These are phyloP conservation scores for Botrytis pseudocinerea DNA, from an alignment of 2,329 filamentous ascomycete genomes.

Conservation along the genomic window DNA sequence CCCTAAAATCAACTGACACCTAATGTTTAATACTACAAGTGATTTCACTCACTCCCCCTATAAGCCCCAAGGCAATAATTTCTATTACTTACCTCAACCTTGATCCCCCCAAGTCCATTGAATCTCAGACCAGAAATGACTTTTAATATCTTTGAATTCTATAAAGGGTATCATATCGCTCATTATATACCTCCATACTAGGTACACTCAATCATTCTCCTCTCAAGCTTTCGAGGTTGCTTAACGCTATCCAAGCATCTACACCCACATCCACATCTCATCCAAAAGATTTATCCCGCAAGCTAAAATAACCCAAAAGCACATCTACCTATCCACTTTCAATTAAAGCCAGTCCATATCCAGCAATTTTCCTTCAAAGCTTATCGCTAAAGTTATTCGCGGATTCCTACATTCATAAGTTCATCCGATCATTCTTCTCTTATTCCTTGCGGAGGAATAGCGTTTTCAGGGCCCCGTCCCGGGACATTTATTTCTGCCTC, in stretches of 20 bases:
- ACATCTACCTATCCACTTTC: background rate
- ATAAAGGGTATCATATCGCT: background rate
- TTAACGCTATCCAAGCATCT: background rate
- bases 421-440: background rate
- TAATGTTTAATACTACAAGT: background rate
- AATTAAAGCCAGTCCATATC: background rate
- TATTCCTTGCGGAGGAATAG: background rate
- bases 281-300: too few species aligned
- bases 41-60: background rate
- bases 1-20: background rate
- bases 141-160: background rate
- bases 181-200: background rate
- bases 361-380: background rate
- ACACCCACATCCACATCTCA: background rate
- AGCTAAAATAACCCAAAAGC: background rate
- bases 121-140: background rate
- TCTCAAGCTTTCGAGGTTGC: background rate
- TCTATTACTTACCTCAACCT: background rate
- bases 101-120: background rate
- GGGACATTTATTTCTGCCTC: background rate
- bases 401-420: background rate
- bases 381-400: background rate
- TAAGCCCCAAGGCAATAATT: rapidly evolving
- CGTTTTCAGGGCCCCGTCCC: background rate
- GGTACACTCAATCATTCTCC: background rate